These are phyloP conservation scores for Picocystis sp. DNA, from an alignment of 163 green algal species.

Conservation along the genomic window DNA sequence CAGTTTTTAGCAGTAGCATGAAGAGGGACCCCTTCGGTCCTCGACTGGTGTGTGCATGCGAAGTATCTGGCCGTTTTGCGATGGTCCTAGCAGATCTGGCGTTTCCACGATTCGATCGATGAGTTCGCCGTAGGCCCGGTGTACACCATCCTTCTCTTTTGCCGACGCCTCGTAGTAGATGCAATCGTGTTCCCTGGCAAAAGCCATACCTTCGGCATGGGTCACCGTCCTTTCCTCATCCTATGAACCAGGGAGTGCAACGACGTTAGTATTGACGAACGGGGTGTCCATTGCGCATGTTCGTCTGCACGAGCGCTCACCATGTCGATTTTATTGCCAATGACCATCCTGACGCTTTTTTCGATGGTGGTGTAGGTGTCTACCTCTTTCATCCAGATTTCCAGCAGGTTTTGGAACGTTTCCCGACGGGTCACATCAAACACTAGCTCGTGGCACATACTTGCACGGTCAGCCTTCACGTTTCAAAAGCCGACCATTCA, in stretches of 20 bases:
- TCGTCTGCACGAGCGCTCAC: conserved; percentile 10
- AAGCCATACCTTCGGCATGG: conserved; percentile 51
- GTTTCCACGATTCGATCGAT: conserved; percentile 76
- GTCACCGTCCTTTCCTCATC: conserved; percentile 47
- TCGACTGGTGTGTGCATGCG: too few relatives aligned
- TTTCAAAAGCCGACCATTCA: too few relatives aligned
- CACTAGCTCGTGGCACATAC: conserved; percentile 24
- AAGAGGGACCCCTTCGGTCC: too few relatives aligned
- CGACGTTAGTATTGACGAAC: background rate
- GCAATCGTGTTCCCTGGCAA: conserved; percentile 65
- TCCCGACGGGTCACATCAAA: conserved; percentile 85
- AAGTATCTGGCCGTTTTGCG: too few relatives aligned
- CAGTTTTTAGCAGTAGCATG: too few relatives aligned
- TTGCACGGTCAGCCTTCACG: background rate
- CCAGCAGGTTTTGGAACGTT: conserved; percentile 73
- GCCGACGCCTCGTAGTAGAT: conserved; percentile 88
- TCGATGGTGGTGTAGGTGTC: conserved; percentile 75
- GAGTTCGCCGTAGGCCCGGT: conserved; percentile 81
- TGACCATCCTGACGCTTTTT: conserved; percentile 78
- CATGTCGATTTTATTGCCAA: conserved; percentile 86
- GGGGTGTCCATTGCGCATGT: background rate
- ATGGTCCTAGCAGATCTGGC: conserved; percentile 34
- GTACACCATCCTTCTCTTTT: conserved; percentile 64
- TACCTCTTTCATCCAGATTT: conserved; percentile 83
- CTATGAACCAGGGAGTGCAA: conserved; percentile 11